Percentiles rank a stretch among this genome's conserved stretches.
Evolutionary conservation across 768 basidiomycete species (phyloP).

Genomic region (Rhodotorula diobovata): DNA sequence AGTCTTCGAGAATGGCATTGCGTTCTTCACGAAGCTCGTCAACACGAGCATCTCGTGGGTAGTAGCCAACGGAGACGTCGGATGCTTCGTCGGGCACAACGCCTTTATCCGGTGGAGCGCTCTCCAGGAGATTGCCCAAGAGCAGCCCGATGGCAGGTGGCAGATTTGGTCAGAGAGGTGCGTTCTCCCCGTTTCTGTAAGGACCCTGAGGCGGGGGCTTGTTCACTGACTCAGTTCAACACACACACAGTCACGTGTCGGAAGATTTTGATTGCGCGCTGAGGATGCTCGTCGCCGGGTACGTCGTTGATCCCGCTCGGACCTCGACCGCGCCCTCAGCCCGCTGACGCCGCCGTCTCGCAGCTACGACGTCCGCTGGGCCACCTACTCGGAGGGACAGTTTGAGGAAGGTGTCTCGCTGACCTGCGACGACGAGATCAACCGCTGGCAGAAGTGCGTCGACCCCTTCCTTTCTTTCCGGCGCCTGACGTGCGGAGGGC

Average conservation of each 20-base stretch:
- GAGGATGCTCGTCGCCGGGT: slow-evolving; percentile 11
- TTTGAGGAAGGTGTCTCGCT: slow-evolving; percentile 80
- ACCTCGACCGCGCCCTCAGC: no score
- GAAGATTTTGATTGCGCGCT: slow-evolving; percentile 52
- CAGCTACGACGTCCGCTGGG: slow-evolving; percentile 49
- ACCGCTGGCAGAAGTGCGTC: slow-evolving; percentile 76
- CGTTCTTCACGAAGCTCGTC: slow-evolving; percentile 80
- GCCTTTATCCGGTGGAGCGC: slow-evolving; percentile 87
- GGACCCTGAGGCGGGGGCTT: no score
- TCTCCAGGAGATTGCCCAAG: slow-evolving; percentile 72
- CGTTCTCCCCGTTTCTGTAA: no score
- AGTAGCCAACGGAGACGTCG: not conserved
- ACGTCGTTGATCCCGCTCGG: no score
- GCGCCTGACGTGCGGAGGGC: not conserved
- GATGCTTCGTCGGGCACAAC: slow-evolving; percentile 56
- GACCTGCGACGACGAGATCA: slow-evolving; percentile 83
- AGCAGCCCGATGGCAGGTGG: slow-evolving; percentile 61
- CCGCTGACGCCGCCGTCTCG: no score
- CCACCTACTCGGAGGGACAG: slow-evolving; percentile 66
- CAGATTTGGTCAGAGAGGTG: slow-evolving; percentile 73
- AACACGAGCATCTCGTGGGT: slow-evolving; percentile 51
- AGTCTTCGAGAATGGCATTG: slow-evolving; percentile 86
- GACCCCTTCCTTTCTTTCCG: not conserved
- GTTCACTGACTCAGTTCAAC: no score
- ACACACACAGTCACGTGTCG: slow-evolving; percentile 57